These are phyloP conservation scores for Coemansia sp. DNA, from an alignment of 192 early-diverging fungal species.

Conservation along the genomic window DNA sequence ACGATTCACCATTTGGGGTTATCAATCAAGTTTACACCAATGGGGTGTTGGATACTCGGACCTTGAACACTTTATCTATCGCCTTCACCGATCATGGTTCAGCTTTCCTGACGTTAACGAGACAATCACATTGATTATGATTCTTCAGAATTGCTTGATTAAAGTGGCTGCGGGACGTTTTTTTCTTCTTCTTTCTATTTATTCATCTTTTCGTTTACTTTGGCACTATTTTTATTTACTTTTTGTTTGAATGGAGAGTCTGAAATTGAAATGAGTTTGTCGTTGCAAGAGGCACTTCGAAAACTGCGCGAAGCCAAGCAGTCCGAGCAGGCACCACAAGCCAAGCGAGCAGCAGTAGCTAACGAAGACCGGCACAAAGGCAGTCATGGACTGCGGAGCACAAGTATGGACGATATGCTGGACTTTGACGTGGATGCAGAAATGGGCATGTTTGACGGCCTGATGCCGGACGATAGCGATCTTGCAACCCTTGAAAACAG, in stretches of 20 bases:
- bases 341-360: slow-evolving; percentile 17
- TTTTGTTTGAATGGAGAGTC: background rate
- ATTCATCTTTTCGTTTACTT: no score
- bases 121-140: no score
- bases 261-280: slow-evolving; percentile 20
- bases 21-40: no score
- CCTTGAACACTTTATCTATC: no score
- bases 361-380: background rate
- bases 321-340: slow-evolving; percentile 14
- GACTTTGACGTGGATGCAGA: slow-evolving; percentile 28
- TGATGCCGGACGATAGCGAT: slow-evolving; percentile 9
- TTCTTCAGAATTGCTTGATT: no score
- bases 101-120: no score
- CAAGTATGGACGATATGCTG: slow-evolving; percentile 9
- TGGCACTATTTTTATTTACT: background rate
- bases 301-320: slow-evolving; percentile 36
- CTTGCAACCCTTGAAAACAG: background rate
- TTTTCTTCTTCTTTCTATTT: no score
- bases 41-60: no score
- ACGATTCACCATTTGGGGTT: no score
- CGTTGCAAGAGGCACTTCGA: slow-evolving; percentile 36
- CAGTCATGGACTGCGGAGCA: slow-evolving; percentile 1
- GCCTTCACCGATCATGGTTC: no score
- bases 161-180: no score
- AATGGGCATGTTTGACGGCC: slow-evolving; percentile 25